Evolutionary conservation across 768 basidiomycete species (phyloP).

Genomic region (Collybiopsis confluens): DNA sequence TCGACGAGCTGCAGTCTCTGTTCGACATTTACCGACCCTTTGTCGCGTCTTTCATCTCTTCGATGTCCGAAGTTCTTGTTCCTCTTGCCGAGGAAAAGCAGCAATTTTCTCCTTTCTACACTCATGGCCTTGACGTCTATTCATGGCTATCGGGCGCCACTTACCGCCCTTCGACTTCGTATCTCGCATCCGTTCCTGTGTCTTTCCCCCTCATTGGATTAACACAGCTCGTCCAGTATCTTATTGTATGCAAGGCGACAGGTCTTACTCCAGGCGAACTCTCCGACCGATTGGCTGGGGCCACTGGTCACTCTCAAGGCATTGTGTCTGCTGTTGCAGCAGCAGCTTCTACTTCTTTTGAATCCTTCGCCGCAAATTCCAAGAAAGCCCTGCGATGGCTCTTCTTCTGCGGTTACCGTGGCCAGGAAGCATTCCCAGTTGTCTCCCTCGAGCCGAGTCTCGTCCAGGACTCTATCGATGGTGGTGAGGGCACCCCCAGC

Average conservation of each 20-base stretch:
- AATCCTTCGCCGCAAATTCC: constrained; percentile 70
- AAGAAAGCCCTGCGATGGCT: constrained; percentile 87
- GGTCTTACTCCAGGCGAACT: constrained; percentile 78
- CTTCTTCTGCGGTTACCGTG: constrained; percentile 90
- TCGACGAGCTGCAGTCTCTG: constrained; percentile 89
- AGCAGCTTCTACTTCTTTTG: constrained; percentile 71
- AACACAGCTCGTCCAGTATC: constrained; percentile 92
- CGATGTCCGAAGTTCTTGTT: constrained; percentile 64
- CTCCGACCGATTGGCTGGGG: constrained; percentile 69
- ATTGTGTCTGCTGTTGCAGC: constrained; percentile 91
- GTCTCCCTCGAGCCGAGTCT: constrained; percentile 85
- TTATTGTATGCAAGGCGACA: constrained; percentile 72
- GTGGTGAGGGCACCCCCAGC: constrained; percentile 88
- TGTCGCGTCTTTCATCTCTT: constrained; percentile 64
- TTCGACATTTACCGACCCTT: constrained; percentile 92
- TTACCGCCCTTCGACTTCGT: constrained; percentile 73
- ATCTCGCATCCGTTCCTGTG: constrained; percentile 89
- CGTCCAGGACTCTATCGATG: constrained; percentile 82
- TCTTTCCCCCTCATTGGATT: constrained; percentile 96
- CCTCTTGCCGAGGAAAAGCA: constrained; percentile 60
- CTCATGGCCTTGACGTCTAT: constrained; percentile 73
- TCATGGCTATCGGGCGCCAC: constrained; percentile 76
- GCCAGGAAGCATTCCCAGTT: constrained; percentile 91
- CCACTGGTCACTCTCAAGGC: constrained; percentile 97
- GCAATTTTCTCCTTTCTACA: constrained; percentile 60